Evolutionary conservation across 441 rosid species (phyloP).

Genomic region (Brassica balearica): DNA sequence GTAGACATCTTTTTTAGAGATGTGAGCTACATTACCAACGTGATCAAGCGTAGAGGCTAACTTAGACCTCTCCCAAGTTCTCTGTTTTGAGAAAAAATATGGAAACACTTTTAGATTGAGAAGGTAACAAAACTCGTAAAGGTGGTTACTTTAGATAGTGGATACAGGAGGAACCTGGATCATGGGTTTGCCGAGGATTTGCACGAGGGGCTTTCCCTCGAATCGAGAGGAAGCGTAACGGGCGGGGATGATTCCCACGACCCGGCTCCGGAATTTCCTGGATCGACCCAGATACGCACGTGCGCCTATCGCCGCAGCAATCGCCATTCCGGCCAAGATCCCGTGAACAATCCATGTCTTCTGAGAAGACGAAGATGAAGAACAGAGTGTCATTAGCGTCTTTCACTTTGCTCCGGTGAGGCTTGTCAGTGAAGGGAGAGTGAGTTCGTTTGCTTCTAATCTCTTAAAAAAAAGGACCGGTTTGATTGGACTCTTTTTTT

Average conservation of each 20-base stretch:
- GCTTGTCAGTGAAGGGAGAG: no score
- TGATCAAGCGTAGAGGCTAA: slow-evolving; percentile 81
- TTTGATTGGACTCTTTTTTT: no score
- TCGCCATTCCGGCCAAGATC: slow-evolving; percentile 68
- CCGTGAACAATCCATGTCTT: slow-evolving; percentile 76
- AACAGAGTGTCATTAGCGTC: neutral
- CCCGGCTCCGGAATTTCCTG: slow-evolving; percentile 73
- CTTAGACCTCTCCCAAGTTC: slow-evolving; percentile 96
- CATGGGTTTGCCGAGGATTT: slow-evolving; percentile 96
- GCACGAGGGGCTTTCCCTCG: slow-evolving; percentile 84
- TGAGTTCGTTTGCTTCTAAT: no score
- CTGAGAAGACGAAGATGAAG: slow-evolving; percentile 53
- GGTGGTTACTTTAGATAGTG: neutral
- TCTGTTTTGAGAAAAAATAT: slow-evolving; percentile 48
- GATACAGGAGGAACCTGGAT: slow-evolving; percentile 68
- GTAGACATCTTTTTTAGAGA: slow-evolving; percentile 6
- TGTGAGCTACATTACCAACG: slow-evolving; percentile 55
- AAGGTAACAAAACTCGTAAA: no score
- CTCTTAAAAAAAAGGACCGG: no score
- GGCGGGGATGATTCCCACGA: slow-evolving; percentile 93
- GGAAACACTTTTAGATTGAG: neutral
- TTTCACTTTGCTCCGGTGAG: no score
- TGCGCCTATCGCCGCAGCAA: slow-evolving; percentile 75
- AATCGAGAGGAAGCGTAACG: slow-evolving; percentile 90
- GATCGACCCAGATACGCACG: slow-evolving; percentile 61